phyloP scores from a whole-genome alignment of 345 rosid genomes.

The Cochlearia excelsa region DNA sequence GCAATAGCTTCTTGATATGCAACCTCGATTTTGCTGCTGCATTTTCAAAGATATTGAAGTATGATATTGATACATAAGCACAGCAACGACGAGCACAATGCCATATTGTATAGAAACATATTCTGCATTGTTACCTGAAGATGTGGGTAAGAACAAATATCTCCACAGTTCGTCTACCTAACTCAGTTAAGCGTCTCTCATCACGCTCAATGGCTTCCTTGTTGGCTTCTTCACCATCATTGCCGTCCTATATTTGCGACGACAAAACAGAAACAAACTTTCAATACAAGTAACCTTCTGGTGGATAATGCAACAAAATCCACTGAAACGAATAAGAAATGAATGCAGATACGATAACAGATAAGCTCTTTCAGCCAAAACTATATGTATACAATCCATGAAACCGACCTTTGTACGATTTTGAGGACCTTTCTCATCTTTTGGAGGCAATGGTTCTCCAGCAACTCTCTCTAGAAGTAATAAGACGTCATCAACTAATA shows the following conservation, averaged over 20 bases:
- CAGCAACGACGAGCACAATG: constrained; percentile 10
- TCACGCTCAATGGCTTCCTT: constrained; percentile 79
- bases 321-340: neutral
- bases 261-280: constrained; percentile 7
- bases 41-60: constrained; percentile 22
- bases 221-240: constrained; percentile 77
- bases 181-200: constrained; percentile 86
- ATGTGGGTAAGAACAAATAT: constrained; percentile 91
- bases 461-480: constrained; percentile 80
- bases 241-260: constrained; percentile 59
- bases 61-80: constrained; percentile 3
- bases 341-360: constrained; percentile 11
- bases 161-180: constrained; percentile 96
- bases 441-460: constrained; percentile 82
- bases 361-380: constrained; percentile 4
- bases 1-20: constrained; percentile 98
- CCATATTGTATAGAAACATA: neutral
- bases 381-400: neutral
- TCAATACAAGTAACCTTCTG: constrained; percentile 13
- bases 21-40: constrained; percentile 87
- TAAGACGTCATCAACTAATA: constrained; percentile 88
- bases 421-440: constrained; percentile 90
- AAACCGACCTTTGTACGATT: constrained; percentile 69
- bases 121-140: constrained; percentile 56
- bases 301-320: constrained; percentile 7